Conservation (phyloP, 768 basidiomycete genomes). For the Aureoboletus auriporus region DNA sequence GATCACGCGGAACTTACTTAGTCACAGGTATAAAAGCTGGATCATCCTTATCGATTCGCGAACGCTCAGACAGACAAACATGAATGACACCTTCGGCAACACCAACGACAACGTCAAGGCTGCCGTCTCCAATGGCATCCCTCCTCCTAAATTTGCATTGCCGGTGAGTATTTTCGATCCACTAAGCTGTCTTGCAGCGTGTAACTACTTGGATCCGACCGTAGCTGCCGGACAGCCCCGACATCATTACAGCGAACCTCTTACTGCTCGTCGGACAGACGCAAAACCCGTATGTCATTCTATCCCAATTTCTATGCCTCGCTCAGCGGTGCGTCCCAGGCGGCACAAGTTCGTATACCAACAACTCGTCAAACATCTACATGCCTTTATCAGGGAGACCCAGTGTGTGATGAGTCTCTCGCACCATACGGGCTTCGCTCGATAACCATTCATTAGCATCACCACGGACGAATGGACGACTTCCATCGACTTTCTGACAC, state of each 20-base stretch:
- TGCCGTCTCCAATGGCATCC: conserved; percentile 40
- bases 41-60: too few species aligned
- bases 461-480: conserved; percentile 87
- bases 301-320: not conserved
- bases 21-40: too few species aligned
- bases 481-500: conserved; percentile 74
- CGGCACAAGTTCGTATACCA: conserved; percentile 46
- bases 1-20: too few species aligned
- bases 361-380: conserved; percentile 61
- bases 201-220: conserved; percentile 3
- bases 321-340: conserved; percentile 15
- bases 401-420: conserved; percentile 34
- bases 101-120: conserved; percentile 8
- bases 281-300: conserved; percentile 35
- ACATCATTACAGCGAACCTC: conserved; percentile 47
- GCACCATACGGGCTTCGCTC: not conserved
- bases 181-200: too few species aligned
- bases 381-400: conserved; percentile 71
- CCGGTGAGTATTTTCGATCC: conserved; percentile 30
- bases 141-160: conserved; percentile 35
- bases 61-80: not conserved
- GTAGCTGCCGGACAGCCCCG: conserved; percentile 49
- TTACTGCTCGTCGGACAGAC: conserved; percentile 36
- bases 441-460: conserved; percentile 35
- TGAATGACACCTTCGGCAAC: conserved; percentile 8